Evolutionary conservation across 75 land plant species (phyloP), one percentile per base, ranked within the genome.

Genomic region (Pseudotsuga menziesii): DNA sequence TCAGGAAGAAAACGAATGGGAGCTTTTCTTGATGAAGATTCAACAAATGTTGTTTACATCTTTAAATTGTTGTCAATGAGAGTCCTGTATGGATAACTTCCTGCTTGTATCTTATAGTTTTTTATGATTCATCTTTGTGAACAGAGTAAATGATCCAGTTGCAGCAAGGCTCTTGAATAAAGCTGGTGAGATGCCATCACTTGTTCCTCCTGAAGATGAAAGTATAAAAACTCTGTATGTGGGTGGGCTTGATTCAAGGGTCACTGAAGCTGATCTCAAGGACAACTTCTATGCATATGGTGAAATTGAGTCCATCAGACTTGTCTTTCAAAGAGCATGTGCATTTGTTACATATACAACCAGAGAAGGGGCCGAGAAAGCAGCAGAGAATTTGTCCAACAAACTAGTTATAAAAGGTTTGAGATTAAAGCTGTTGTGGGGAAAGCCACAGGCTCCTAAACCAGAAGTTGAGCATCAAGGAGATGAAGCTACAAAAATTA

Each of bases 321-420:
- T 97, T 81, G 95, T 90, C 15, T 83, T 85, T 15, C 93, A 92
- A 60, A 82, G 92, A 26, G 99, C 99, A 11, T 94, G 94, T 77
- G 99, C 95, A 22, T 97, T 97, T 82, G 95, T 97, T 5, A 89
- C 99, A 20, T 97, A 97, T 88, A 97, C 99, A 9, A 97, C 90
- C n/a, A 88, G 99, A 73, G 99, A 97, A 73, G 99, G 87, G 56
- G 95, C 99, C 12, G 99, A 97, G 82, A 97, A 87, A 78, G 99
- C 99, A 39, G 99, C 99, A 39, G 98, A 94, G 69, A 89, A 97
- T 78, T 90, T 97, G 12, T 88, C 99, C 16, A 94, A 97, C 78
- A 97, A 92, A 72, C 91, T 97, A 7, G 99, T 97, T 58, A 86
- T 97, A 39, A 97, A 94, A 63, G 99, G 99, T 2, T 73, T 94